A percentile compares a stretch with the other conserved stretches of the same genome.
These are phyloP conservation scores for Solanum hybrid DNA, from an alignment of 305 asterid genomes.

Conservation along the genomic window DNA sequence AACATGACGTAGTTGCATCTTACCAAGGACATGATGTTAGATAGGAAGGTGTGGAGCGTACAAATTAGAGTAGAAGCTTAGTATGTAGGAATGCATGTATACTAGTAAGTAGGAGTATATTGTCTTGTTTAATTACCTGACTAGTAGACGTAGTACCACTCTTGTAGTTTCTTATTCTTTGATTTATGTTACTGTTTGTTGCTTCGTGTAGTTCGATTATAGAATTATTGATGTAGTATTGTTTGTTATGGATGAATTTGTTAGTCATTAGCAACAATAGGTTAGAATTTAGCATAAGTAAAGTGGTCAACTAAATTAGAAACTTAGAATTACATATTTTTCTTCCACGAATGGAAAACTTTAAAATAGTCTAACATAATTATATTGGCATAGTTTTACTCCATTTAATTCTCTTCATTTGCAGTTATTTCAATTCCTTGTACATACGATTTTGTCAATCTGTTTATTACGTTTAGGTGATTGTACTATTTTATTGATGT, in stretches of 20 bases:
- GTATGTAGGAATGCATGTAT: not conserved
- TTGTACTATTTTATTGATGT: too few relatives aligned
- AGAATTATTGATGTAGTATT: not conserved
- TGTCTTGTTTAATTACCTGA: not conserved
- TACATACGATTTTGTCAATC: too few relatives aligned
- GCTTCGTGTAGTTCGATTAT: not conserved
- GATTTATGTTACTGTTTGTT: not conserved
- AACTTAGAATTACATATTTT: not conserved
- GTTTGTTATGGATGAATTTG: not conserved
- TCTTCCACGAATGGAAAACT: not conserved
- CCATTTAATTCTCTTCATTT: too few relatives aligned
- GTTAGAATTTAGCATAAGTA: not conserved
- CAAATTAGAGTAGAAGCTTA: not conserved
- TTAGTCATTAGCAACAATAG: not conserved
- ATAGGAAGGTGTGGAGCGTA: not conserved
- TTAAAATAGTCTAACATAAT: not conserved
- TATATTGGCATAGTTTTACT: too few relatives aligned
- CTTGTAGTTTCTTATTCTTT: not conserved
- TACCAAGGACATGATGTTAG: not conserved
- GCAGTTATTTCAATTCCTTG: too few relatives aligned
- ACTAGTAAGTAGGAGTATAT: not conserved
- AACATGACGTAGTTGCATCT: not conserved
- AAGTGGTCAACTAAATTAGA: not conserved
- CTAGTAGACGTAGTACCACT: not conserved
- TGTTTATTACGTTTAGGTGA: too few relatives aligned